Evolutionary conservation across 257 asterid genomes (phyloP), one percentile per base, ranked within the genome.

Genomic region (Prunella vulgaris): DNA sequence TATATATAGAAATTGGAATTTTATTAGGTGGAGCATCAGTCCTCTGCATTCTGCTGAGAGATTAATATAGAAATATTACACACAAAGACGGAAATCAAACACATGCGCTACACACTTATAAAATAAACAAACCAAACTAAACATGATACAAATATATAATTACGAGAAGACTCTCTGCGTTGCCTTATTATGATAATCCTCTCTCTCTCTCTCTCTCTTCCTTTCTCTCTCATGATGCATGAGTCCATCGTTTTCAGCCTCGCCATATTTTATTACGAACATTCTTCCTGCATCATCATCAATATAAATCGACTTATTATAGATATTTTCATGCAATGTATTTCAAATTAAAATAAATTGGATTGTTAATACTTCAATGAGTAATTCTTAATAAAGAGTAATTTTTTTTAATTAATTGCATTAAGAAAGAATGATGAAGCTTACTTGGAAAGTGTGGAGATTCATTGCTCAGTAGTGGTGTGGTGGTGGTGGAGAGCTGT

Each of bases 171-270:
- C 18, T 17, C 38, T 58, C 40, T 49, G 54, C 52, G 7, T 30
- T 33, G 67, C 48, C 56, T 59, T 60, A 49, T 71, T 66, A 0
- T 68, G 7, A 21, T 56, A 44, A 1, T 9, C 8, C 42, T 35
- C 42, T 14, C 4, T n/a, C 27, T 24, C 30, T 46, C 0, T 51
- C n/a, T n/a, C n/a, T n/a, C n/a, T n/a, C 38, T 14, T 8, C 4
- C 0, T 20, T 6, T 37, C 18, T 6, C 27, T 60, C 27, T 35
- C 63, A 30, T 64, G 64, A 3, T 66, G 81, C 74, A 71, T 71
- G 81, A 77, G 71, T 77, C 78, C 81, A 60, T 77, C 78, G 64
- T 68, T 60, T 77, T 77, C 81, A 15, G 25, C 17, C 70, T 42
- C 32, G 24, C 62, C 33, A 76, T 62, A 18, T 60, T 25, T 56